Percentiles rank a stretch among this genome's conserved stretches.
These are phyloP conservation scores for Boletus tomentosulus DNA, from an alignment of 768 basidiomycete species.

Conservation along the genomic window DNA sequence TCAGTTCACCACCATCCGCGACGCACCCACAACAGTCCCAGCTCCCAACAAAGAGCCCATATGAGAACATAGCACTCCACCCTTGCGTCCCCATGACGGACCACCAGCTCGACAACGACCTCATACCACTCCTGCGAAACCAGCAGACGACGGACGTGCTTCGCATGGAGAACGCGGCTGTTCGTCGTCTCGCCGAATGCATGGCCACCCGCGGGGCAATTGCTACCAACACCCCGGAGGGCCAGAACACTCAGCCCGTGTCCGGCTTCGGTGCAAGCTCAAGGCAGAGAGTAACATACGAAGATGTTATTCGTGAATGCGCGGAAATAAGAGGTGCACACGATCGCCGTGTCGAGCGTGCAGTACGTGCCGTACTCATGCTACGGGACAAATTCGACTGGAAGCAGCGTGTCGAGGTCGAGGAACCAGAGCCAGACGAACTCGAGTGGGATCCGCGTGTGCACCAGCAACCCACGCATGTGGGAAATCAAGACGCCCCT, in stretches of 20 bases:
- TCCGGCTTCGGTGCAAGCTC: conserved; percentile 5
- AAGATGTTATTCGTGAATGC: conserved; percentile 65
- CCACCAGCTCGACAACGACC: conserved; percentile 64
- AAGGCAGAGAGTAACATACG: conserved; percentile 34
- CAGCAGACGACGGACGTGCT: conserved; percentile 78
- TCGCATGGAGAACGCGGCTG: conserved; percentile 64
- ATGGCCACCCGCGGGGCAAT: conserved; percentile 55
- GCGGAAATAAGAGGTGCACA: conserved; percentile 64
- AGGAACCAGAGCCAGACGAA: conserved; percentile 76
- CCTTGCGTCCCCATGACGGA: conserved; percentile 57
- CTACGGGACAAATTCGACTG: conserved; percentile 78
- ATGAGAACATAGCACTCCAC: conserved; percentile 66
- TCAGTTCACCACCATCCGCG: conserved; percentile 38
- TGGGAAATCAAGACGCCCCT: conserved; percentile 2
- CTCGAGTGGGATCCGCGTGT: conserved; percentile 63
- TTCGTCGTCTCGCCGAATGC: conserved; percentile 63
- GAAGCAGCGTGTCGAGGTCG: conserved; percentile 76
- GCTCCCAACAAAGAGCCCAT: conserved; percentile 35
- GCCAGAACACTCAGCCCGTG: conserved; percentile 27
- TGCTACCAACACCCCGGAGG: conserved; percentile 43
- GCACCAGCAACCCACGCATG: conserved; percentile 15
- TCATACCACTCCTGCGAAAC: conserved; percentile 71
- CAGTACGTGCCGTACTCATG: conserved; percentile 74
- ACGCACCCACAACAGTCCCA: conserved; percentile 14
- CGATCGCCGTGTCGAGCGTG: conserved; percentile 71